Percentiles rank a stretch among this genome's conserved stretches.
phyloP scores from a whole-genome alignment of 2,329 filamentous ascomycete genomes.

The Mariannaea elegans region DNA sequence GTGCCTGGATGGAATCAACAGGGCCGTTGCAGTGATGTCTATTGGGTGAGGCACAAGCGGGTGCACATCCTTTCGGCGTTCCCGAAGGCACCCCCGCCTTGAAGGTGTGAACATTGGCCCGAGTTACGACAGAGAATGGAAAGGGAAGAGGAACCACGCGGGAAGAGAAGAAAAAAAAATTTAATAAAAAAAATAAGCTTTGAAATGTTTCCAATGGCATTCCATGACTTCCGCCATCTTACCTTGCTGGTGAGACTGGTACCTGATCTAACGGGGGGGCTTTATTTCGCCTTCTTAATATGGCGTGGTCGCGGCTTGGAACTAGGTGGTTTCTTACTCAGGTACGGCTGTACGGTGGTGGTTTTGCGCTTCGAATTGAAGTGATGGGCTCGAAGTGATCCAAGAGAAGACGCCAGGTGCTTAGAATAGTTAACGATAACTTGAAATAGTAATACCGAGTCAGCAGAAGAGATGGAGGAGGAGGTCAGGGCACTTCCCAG shows the following conservation, averaged over 20 bases:
- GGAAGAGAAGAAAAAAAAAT: constrained; percentile 19
- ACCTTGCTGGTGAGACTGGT: constrained; percentile 30
- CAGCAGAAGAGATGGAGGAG: background rate
- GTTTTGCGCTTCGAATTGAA: background rate
- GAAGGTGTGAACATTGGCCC: constrained; percentile 12
- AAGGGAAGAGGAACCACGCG: background rate
- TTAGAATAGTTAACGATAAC: no score
- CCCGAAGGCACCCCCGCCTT: constrained; percentile 24
- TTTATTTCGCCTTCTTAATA: constrained; percentile 26
- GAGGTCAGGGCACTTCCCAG: background rate
- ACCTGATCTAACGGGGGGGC: constrained; percentile 35
- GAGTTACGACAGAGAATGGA: constrained; percentile 5
- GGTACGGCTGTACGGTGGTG: background rate
- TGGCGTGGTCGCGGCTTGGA: constrained; percentile 14
- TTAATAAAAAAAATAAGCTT: constrained; percentile 12
- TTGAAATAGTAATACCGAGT: no score
- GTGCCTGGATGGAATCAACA: constrained; percentile 25
- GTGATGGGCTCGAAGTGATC: background rate
- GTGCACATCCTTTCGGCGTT: constrained; percentile 31
- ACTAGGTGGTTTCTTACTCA: constrained; percentile 13
- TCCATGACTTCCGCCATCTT: constrained; percentile 30
- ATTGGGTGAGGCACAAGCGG: constrained; percentile 15
- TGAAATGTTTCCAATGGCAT: constrained; percentile 27
- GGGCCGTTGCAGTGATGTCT: constrained; percentile 15
- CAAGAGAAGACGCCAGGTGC: background rate